Base-by-base conservation (phyloP, 176 grass and related monocot species). In the Juncus effusus region DNA sequence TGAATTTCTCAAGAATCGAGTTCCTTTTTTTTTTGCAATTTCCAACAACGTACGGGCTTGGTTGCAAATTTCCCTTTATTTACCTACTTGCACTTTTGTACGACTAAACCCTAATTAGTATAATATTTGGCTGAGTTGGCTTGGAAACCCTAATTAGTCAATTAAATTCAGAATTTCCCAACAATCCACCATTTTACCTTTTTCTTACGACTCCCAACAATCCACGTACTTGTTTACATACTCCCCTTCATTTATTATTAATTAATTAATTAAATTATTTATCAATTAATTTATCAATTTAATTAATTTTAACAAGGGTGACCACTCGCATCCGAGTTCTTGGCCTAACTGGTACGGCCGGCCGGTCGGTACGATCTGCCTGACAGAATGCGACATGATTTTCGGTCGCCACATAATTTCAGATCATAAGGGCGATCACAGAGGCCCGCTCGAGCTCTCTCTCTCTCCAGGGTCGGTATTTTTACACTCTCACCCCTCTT, bases 351-450 rank as follows among this genome's bases (percentile, higher is more conserved):
- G 76, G 85, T 99, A 93, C 56, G 94, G 94, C 60, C 89, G 78
- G 60, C 94, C 88, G 52, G 51, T 99, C 82, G 92, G 80, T 89
- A 89, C 76, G 3, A 75, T 99, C 13, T 99, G 86, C 60, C 60
- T 99, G 62, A 90, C 94, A n/a, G 85, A 99, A 35, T 99, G 94
- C 86, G 94, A 99, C 49, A 82, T 99, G 74, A 80, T 99, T 16
- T 99, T 89, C 76, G 94, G 94, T 36, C 88, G 85, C 79, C 58
- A 58, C 36, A 77, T 93, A 54, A 71, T 42, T 44, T 75, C 59
- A 70, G 94, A 99, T 76, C 62, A 77, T 47, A 74, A 63, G 74
- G 88, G 94, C 10, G 78, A 90, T 67, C 78, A 93, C 52, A 89
- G 57, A 84, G 94, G 83, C 72, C 72, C 80, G 72, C 75, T 93